Percentiles rank a stretch among this genome's conserved stretches.
These are phyloP conservation scores for Ogataea kodamae DNA, from an alignment of 805 yeast genomes.

Conservation along the genomic window DNA sequence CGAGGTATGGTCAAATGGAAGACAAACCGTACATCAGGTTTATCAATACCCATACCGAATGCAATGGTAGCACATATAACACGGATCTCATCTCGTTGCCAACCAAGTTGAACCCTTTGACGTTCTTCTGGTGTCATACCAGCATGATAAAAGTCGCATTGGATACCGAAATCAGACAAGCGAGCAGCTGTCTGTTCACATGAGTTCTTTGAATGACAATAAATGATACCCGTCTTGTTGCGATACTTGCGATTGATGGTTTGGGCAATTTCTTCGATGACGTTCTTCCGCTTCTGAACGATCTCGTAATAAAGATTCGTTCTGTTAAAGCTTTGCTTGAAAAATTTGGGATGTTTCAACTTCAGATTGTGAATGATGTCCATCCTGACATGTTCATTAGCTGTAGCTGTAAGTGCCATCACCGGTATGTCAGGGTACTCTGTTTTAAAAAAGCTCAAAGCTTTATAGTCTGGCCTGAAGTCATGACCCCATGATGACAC, in stretches of 20 bases:
- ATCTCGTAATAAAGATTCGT: conserved; percentile 81
- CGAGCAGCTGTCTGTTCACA: conserved; percentile 79
- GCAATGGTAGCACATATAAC: conserved; percentile 97
- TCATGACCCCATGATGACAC: conserved; percentile 99
- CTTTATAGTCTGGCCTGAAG: conserved; percentile 92
- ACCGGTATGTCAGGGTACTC: conserved; percentile 79
- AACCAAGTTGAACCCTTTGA: conserved; percentile 61
- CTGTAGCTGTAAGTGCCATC: conserved; percentile 97
- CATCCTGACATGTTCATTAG: conserved; percentile 81
- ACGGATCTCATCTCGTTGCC: conserved; percentile 74
- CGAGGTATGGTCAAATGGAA: conserved; percentile 86
- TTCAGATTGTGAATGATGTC: conserved; percentile 81
- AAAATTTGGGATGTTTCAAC: conserved; percentile 54
- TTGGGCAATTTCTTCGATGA: conserved; percentile 56
- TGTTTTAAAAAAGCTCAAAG: conserved; percentile 65
- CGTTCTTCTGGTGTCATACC: conserved; percentile 86
- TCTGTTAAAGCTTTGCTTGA: conserved; percentile 91
- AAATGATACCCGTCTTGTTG: conserved; percentile 78
- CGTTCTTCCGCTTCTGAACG: conserved; percentile 55
- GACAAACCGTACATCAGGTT: conserved; percentile 90
- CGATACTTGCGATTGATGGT: conserved; percentile 48
- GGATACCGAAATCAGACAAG: conserved; percentile 58
- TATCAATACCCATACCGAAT: conserved; percentile 99
- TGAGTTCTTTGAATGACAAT: conserved; percentile 85
- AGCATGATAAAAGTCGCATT: conserved; percentile 81